phyloP scores from a whole-genome alignment of 345 rosid genomes.

The Rhodamnia rubescens region DNA sequence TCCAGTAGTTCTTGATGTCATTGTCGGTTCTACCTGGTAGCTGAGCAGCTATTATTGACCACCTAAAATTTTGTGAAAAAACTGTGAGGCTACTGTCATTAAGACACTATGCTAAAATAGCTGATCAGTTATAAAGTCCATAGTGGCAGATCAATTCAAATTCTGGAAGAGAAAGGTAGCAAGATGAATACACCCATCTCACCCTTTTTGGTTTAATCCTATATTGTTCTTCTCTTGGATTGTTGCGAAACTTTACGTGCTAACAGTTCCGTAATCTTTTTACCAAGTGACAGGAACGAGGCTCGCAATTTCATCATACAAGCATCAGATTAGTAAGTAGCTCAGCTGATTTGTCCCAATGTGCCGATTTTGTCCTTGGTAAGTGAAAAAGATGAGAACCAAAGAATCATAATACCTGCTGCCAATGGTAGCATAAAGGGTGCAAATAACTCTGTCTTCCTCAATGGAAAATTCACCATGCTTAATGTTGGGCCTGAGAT shows the following conservation, averaged over 20 bases:
- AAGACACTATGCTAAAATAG: neutral
- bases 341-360: neutral
- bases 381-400: neutral
- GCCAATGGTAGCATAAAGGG: conserved; percentile 73
- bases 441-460: conserved; percentile 71
- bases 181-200: neutral
- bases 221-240: neutral
- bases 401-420: conserved; percentile 52
- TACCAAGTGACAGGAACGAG: neutral
- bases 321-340: neutral
- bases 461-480: conserved; percentile 90
- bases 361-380: neutral
- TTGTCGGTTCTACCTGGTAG: conserved; percentile 93
- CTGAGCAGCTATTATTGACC: conserved; percentile 98
- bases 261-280: neutral
- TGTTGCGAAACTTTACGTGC: neutral
- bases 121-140: neutral
- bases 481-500: conserved; percentile 86
- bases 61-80: conserved; percentile 34
- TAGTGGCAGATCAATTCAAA: neutral
- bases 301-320: neutral
- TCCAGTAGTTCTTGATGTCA: conserved; percentile 94
- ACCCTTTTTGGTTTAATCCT: neutral
- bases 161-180: neutral
- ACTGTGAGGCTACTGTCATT: neutral